phyloP scores from a whole-genome alignment of 2,329 filamentous ascomycete species.

The Colletotrichum horii region DNA sequence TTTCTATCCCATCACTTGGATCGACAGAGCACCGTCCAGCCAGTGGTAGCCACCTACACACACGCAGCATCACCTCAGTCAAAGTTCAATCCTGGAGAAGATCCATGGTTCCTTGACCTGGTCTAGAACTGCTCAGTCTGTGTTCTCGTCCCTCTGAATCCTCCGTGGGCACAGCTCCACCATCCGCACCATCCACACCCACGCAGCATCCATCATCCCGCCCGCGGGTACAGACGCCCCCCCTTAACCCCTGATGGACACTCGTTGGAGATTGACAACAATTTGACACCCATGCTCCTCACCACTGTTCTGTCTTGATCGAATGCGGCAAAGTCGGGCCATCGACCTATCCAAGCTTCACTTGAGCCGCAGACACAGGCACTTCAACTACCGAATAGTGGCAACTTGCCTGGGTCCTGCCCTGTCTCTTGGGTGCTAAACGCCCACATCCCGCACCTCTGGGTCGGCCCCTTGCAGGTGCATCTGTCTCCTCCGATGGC shows the following conservation, averaged over 20 bases:
- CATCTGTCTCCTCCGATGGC: constrained; percentile 5
- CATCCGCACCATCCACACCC: not conserved
- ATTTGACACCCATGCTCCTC: not conserved
- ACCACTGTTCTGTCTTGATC: constrained; percentile 1
- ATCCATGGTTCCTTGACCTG: not conserved
- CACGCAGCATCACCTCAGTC: not conserved
- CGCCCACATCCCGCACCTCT: constrained; percentile 6
- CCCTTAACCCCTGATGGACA: not conserved
- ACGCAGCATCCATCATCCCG: not conserved
- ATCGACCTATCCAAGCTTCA: not conserved
- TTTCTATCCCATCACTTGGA: not conserved
- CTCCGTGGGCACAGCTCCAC: not conserved
- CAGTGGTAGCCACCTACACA: not conserved
- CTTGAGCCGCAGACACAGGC: not conserved
- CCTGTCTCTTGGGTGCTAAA: not conserved
- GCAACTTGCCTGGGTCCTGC: not conserved
- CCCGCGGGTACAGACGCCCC: not conserved
- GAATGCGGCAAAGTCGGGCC: not conserved
- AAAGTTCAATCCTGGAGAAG: not conserved
- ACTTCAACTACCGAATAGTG: constrained; percentile 9
- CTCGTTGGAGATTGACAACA: constrained; percentile 10
- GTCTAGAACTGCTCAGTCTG: not conserved
- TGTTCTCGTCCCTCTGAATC: not conserved
- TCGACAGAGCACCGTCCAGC: not conserved
- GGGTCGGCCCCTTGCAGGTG: not conserved